phyloP scores from a whole-genome alignment of 441 rosid species.

The Euphorbia corollata region DNA sequence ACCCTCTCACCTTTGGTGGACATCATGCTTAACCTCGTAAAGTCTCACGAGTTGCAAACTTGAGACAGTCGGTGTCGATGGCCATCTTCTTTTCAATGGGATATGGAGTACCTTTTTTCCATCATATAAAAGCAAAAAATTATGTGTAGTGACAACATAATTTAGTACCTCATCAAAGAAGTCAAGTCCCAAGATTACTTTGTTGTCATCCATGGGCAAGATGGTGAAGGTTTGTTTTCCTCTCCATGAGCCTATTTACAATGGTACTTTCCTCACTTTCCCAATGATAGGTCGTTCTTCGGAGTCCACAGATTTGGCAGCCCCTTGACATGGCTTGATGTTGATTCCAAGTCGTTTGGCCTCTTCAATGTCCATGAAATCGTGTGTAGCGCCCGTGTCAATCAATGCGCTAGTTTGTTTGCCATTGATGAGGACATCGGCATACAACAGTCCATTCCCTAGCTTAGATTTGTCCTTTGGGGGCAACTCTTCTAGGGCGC shows the following conservation, averaged over 20 bases:
- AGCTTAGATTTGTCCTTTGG: not conserved
- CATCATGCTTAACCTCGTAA: no score
- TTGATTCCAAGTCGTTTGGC: not conserved
- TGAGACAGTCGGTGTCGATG: no score
- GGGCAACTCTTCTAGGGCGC: no score
- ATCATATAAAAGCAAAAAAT: no score
- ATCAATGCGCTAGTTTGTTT: not conserved
- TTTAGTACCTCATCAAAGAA: not conserved
- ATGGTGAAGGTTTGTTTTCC: not conserved
- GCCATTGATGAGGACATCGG: not conserved
- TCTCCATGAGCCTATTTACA: not conserved
- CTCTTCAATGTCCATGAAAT: not conserved
- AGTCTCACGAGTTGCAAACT: no score
- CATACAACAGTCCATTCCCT: not conserved
- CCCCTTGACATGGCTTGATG: not conserved
- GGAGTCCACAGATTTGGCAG: not conserved
- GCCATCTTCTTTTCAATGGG: no score
- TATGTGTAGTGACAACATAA: not conserved
- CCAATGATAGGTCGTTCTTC: not conserved
- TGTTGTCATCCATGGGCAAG: not conserved
- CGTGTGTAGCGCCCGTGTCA: not conserved
- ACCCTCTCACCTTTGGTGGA: no score
- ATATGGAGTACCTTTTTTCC: no score
- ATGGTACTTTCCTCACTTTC: not conserved
- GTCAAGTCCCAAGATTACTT: not conserved